These are phyloP conservation scores for Sistotremastrum niveocremeum DNA, from an alignment of 768 basidiomycete genomes.

Conservation along the genomic window DNA sequence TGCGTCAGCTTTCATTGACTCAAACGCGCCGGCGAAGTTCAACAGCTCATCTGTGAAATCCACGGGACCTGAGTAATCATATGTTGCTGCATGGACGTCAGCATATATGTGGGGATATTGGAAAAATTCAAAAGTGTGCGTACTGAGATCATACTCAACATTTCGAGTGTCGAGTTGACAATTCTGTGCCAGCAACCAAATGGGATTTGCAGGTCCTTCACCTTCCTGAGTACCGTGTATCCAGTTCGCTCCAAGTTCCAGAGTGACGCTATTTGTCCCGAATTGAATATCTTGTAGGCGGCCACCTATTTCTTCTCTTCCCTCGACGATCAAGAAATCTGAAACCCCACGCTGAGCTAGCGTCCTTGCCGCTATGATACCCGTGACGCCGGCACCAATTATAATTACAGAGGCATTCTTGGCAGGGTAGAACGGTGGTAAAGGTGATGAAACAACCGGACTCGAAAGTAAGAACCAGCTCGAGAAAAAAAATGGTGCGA, in stretches of 20 bases:
- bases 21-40: slow-evolving; percentile 1
- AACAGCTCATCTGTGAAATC: slow-evolving; percentile 1
- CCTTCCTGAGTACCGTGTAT: slow-evolving; percentile 31
- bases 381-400: slow-evolving; percentile 53
- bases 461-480: no score
- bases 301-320: slow-evolving; percentile 43
- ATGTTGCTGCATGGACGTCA: slow-evolving; percentile 1
- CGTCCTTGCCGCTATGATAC: slow-evolving; percentile 50
- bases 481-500: no score
- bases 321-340: slow-evolving; percentile 52
- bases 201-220: slow-evolving; percentile 42
- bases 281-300: slow-evolving; percentile 38
- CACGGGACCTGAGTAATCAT: slow-evolving; percentile 3
- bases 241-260: slow-evolving; percentile 39
- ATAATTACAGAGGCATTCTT: slow-evolving; percentile 29
- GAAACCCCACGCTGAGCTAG: slow-evolving; percentile 38
- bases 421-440: no score
- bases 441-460: no score
- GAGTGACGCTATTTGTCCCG: slow-evolving; percentile 24
- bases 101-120: slow-evolving; percentile 27
- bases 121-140: slow-evolving; percentile 14
- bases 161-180: slow-evolving; percentile 32
- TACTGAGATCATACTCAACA: slow-evolving; percentile 19
- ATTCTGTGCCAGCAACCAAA: slow-evolving; percentile 42
- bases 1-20: neutral